Percentiles rank a stretch among this genome's conserved stretches.
These are phyloP conservation scores for Aspergillus cristatus DNA, from an alignment of 495 filamentous ascomycete species.

Conservation along the genomic window DNA sequence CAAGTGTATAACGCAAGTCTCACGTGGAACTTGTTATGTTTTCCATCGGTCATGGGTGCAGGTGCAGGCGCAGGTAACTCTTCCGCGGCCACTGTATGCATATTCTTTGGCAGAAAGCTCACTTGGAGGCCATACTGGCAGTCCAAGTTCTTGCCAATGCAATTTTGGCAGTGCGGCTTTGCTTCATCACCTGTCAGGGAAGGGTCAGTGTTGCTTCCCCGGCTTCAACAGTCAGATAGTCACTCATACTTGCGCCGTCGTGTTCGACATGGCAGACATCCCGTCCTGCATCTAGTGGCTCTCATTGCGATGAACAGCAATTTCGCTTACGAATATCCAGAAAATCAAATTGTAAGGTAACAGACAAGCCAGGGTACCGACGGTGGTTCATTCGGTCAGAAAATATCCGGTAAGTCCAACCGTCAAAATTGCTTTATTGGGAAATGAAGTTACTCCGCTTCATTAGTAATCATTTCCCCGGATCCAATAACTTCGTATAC, in stretches of 20 bases:
- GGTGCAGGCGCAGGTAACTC: conserved; percentile 3
- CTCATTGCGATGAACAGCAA: no score
- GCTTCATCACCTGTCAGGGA: conserved; percentile 27
- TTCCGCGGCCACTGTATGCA: conserved; percentile 16
- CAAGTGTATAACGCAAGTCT: conserved; percentile 1
- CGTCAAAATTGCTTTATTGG: no score
- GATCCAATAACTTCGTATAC: no score
- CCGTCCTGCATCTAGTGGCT: conserved; percentile 33
- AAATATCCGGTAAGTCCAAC: no score
- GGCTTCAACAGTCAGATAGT: background rate
- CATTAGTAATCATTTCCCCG: no score
- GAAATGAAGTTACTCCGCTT: no score
- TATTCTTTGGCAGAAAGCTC: conserved; percentile 34
- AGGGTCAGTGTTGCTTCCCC: background rate
- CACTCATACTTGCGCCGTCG: conserved; percentile 33
- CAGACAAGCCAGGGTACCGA: no score
- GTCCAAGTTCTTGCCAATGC: conserved; percentile 26
- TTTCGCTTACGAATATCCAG: no score
- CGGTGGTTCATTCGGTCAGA: no score
- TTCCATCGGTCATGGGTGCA: no score
- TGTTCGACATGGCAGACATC: conserved; percentile 34
- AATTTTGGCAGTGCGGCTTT: conserved; percentile 34
- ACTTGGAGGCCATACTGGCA: conserved; percentile 33
- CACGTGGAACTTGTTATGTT: conserved; percentile 21
- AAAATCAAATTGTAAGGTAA: no score